Evolutionary conservation across 345 rosid genomes (phyloP).

Genomic region (Eucalyptus polyanthemos): DNA sequence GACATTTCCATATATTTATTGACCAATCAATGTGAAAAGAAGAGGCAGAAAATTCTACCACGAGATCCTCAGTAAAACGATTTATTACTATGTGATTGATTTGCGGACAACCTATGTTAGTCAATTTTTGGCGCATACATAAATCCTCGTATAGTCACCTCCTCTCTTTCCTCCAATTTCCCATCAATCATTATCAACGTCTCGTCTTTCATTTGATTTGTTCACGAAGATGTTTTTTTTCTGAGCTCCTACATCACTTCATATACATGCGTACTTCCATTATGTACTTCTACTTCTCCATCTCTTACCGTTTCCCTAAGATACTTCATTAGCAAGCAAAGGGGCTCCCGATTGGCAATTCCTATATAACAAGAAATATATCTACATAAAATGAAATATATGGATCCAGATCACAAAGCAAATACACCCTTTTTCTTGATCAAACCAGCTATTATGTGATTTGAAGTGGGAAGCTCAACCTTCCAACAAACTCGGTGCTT

Average conservation of each 20-base stretch:
- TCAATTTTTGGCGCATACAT: not conserved
- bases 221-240: not conserved
- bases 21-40: not conserved
- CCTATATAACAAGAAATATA: not conserved
- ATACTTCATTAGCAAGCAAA: not conserved
- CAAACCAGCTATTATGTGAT: not conserved
- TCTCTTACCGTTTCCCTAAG: not conserved
- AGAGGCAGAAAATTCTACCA: not conserved
- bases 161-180: not conserved
- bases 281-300: not conserved
- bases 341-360: not conserved
- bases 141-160: not conserved
- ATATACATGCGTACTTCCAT: not conserved
- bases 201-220: not conserved
- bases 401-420: not conserved
- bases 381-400: not conserved
- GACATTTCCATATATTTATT: not conserved
- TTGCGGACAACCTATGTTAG: not conserved
- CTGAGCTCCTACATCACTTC: not conserved
- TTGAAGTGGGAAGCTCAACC: not conserved
- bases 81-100: not conserved
- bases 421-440: not conserved
- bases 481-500: not conserved
- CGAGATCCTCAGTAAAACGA: not conserved
- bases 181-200: not conserved